Percentiles rank a stretch among this genome's conserved stretches.
These are phyloP conservation scores for Strigomonas culicis DNA, from an alignment of 208 protist species.

Conservation along the genomic window DNA sequence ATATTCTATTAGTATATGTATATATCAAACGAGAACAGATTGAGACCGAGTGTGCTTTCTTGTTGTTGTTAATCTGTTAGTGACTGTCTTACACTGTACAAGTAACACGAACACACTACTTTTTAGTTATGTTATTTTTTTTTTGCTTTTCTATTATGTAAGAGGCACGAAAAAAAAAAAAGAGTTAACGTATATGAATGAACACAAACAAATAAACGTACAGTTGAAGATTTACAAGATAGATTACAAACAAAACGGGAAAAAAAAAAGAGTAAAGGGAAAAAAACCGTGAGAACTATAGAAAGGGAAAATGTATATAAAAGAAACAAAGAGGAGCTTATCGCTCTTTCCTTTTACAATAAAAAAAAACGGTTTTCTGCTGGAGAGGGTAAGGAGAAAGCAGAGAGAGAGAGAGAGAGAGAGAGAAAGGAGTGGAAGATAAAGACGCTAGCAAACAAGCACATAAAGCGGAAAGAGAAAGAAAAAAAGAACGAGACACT, in stretches of 20 bases:
- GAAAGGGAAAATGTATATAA: slow-evolving; percentile 9
- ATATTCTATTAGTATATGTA: not conserved
- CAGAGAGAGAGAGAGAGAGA: not conserved
- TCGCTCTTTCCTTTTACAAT: not conserved
- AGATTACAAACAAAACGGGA: not conserved
- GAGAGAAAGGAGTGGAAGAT: not conserved
- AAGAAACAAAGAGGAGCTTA: slow-evolving; percentile 6
- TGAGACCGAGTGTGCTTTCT: not conserved
- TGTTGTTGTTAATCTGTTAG: not conserved
- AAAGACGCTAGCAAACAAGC: slow-evolving; percentile 11
- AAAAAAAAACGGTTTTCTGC: not conserved
- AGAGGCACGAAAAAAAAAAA: slow-evolving; percentile 4
- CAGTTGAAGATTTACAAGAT: slow-evolving; percentile 4
- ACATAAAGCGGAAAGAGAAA: not conserved
- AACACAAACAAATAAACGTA: not conserved
- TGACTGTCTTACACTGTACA: not conserved
- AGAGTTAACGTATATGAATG: not conserved
- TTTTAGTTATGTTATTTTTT: not conserved
- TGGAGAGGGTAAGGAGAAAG: slow-evolving; percentile 5
- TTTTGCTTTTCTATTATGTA: not conserved
- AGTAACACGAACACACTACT: not conserved
- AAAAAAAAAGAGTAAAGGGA: slow-evolving; percentile 7
- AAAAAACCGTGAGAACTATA: not conserved
- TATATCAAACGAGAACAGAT: not conserved
- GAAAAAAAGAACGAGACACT: not conserved